phyloP scores from a whole-genome alignment of 2,329 filamentous ascomycete genomes.

The Monosporascus sp. region DNA sequence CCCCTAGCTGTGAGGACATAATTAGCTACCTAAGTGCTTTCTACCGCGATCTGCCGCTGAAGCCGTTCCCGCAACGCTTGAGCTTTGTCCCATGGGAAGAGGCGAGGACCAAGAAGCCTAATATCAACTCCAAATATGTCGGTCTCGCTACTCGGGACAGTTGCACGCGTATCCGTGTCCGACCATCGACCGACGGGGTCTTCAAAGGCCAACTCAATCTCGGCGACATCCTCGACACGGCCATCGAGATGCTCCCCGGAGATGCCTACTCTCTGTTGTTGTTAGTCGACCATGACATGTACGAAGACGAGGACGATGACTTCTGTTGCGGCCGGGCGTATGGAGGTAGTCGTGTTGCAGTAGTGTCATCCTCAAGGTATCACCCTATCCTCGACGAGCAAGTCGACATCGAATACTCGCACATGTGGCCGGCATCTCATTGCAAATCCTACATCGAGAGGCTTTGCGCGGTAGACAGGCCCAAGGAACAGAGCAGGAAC shows the following conservation, averaged over 20 bases:
- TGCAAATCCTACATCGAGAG: constrained; percentile 45
- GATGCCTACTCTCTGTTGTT: constrained; percentile 56
- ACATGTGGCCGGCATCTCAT: constrained; percentile 62
- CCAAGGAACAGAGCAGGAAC: not conserved
- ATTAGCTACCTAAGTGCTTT: constrained; percentile 35
- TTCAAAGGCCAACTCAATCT: constrained; percentile 52
- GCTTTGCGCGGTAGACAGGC: constrained; percentile 20
- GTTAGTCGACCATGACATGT: constrained; percentile 56
- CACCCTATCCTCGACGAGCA: constrained; percentile 42
- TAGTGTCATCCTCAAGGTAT: constrained; percentile 59
- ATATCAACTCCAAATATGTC: constrained; percentile 29
- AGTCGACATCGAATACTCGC: constrained; percentile 34
- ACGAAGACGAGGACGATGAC: constrained; percentile 59
- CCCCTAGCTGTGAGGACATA: constrained; percentile 25
- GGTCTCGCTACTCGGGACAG: constrained; percentile 35
- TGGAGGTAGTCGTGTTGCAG: constrained; percentile 55
- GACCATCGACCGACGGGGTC: constrained; percentile 39
- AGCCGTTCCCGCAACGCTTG: constrained; percentile 32
- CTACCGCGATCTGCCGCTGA: constrained; percentile 50
- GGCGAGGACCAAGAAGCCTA: constrained; percentile 8
- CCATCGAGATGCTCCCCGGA: constrained; percentile 44
- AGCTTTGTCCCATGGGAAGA: constrained; percentile 44
- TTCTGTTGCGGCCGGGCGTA: constrained; percentile 64
- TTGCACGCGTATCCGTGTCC: constrained; percentile 44
- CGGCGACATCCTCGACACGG: constrained; percentile 53